Percentiles rank a stretch among this genome's conserved stretches.
These are phyloP conservation scores for Mortierella sp. DNA, from an alignment of 371 early-diverging fungal genomes.

Conservation along the genomic window DNA sequence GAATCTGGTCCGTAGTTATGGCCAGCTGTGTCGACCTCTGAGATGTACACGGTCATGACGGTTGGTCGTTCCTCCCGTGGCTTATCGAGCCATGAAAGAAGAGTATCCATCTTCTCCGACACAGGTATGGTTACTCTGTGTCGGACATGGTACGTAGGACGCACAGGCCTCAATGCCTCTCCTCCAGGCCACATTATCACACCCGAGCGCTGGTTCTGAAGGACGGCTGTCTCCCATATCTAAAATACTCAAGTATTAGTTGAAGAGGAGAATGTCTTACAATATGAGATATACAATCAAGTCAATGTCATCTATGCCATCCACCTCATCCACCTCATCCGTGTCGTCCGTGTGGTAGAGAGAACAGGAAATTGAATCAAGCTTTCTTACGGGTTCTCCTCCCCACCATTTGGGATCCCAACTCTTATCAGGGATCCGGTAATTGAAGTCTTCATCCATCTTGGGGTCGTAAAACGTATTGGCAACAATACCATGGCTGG, in stretches of 20 bases:
- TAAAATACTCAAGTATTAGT: conserved; percentile 46
- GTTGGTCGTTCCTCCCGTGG: conserved; percentile 77
- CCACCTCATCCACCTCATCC: too few relatives aligned
- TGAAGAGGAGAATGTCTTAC: too few relatives aligned
- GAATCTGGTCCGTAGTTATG: conserved; percentile 85
- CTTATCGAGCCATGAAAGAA: conserved; percentile 84
- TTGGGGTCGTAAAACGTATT: conserved; percentile 89
- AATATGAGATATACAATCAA: too few relatives aligned
- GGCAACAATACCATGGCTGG: conserved; percentile 92
- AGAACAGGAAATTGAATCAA: not conserved
- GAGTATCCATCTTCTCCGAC: conserved; percentile 67
- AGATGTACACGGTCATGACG: conserved; percentile 82
- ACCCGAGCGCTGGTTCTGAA: conserved; percentile 73
- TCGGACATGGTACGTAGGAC: conserved; percentile 76
- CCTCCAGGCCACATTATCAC: conserved; percentile 94
- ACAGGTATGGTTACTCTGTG: conserved; percentile 63
- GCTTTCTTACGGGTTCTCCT: conserved; percentile 90
- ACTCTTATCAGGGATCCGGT: conserved; percentile 69
- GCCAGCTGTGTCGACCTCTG: conserved; percentile 87
- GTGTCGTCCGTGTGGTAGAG: too few relatives aligned
- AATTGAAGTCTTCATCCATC: conserved; percentile 80
- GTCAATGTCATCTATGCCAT: too few relatives aligned
- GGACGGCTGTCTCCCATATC: conserved; percentile 91
- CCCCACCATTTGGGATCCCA: conserved; percentile 85
- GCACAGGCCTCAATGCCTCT: conserved; percentile 63